These are phyloP conservation scores for Oryza coarctata DNA, from an alignment of 176 grass and related monocot genomes.

Conservation along the genomic window DNA sequence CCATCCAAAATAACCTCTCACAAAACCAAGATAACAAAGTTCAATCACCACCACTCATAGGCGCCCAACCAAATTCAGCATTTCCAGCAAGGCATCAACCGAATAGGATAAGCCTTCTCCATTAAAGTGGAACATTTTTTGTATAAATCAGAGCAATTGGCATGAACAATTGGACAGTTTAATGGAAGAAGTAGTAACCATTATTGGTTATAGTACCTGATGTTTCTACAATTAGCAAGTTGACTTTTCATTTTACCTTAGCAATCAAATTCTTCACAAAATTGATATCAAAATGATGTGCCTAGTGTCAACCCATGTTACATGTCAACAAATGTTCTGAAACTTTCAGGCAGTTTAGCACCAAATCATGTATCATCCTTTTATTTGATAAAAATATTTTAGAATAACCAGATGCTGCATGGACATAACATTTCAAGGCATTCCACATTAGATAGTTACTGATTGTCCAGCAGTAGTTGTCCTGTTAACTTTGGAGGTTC, in stretches of 20 bases:
- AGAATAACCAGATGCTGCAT: not conserved
- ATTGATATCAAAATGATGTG: not conserved
- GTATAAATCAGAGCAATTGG: not conserved
- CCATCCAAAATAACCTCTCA: not conserved
- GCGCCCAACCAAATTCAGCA: not conserved
- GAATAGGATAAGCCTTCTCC: not conserved
- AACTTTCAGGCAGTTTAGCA: conserved; percentile 9
- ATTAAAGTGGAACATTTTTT: not conserved
- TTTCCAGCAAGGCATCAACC: not conserved
- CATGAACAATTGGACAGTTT: not conserved
- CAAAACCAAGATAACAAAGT: not conserved
- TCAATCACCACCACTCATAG: not conserved
- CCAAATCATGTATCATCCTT: not conserved
- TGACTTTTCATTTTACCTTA: not conserved
- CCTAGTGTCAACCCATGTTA: not conserved
- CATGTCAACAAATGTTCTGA: conserved; percentile 13
- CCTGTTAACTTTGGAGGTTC: conserved; percentile 15
- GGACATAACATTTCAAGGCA: conserved; percentile 15
- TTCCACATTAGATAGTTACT: conserved; percentile 10
- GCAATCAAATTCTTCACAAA: not conserved
- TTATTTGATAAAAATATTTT: not conserved
- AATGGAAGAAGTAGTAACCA: conserved; percentile 1
- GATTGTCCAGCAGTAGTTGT: conserved; percentile 4
- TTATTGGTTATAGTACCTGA: conserved; percentile 6
- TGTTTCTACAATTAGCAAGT: not conserved